Evolutionary conservation across 352 stramenopile genomes (phyloP), one percentile per base, ranked within the genome.

Genomic region (Pythium guiyangense): DNA sequence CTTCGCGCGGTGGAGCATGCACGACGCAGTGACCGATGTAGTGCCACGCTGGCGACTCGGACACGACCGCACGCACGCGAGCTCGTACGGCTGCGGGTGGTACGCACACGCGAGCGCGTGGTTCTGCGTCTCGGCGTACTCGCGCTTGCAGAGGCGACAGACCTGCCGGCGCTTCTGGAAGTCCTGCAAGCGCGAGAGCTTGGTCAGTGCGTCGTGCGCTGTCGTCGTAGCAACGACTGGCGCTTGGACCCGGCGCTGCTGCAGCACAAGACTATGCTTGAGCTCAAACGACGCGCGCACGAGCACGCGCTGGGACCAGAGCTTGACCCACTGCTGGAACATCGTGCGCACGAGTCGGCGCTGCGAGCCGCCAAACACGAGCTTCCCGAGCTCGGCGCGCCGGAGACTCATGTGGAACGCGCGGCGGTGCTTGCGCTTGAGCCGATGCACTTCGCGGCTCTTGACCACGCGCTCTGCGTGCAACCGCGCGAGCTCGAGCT

Each of bases 101-200:
- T 90, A 92, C 1, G 65, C 45, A 45, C 83, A 92, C 14, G 80
- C 67, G 40, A 72, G 87, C 4, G 71, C 66, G 37, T 77, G 80
- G 57, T 92, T 92, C 42, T 90, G 80, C 20, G 78, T 73, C 45
- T 92, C 80, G 1, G 83, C 82, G 66, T 91, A 92, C 47, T 78
- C 71, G 15, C 59, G 55, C 31, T 76, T 69, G 57, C 83, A 92
- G 11, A 92, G 57, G 5, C 80, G 72, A 49, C 83, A 92, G 29
- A 71, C 60, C 3, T 86, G 15, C n/a, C 61, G 52, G 4, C 74
- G 69, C 48, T 77, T 72, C 25, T 92, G 83, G 27, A 89, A 70
- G 34, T 81, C 62, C 48, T 88, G 80, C 37, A 92, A 54, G 2
- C 81, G 62, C 4, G 80, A 77, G 3, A 87, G 59, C 48, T 64